Base-by-base conservation (phyloP, 2,329 filamentous ascomycete genomes). In the Ophiostoma perfectum region DNA sequence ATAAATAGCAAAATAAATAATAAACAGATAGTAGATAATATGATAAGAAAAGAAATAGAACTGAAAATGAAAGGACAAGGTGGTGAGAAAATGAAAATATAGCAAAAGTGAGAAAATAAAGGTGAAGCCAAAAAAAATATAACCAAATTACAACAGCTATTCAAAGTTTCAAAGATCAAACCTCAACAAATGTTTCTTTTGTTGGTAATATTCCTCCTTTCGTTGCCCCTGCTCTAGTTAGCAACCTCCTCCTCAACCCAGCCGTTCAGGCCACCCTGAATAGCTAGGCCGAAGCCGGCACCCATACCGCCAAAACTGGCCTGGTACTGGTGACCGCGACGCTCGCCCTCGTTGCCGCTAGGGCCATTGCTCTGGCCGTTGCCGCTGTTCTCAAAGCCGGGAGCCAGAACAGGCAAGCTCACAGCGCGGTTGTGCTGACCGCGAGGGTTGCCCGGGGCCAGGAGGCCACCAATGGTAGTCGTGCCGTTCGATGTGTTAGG, bases 381-480 rank as follows among this genome's bases (percentile, higher is more conserved):
- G 68, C 81, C 82, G 60, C 84, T 84, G 67, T 88, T 88, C 77
- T 88, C 85, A 67, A 87, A 86, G 16, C 84, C 85, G 18, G 86
- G 86, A 0, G 86, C 87, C 67, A 90, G 83, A 5, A 85, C 87
- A 1, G 95, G 95, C 75, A 99, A 81, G 77, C 93, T 97, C 70
- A 97, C 92, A 45, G 95, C 93, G 49, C 95, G 89, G 75, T 87
- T 94, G 78, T 89, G 87, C 71, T 86, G 85, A 44, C 83, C 81
- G 45, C 87, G 83, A 14, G 80, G 77, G 67, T 86, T 88, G 66
- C 86, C 87, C 2, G 91, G 91, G 2, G 91, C 90, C 66, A 95
- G 84, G 49, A 96, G 85, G 7, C 91, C 90, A 60, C 90, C 90
- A 70, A 93, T 89, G 1, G 88, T 91, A 1, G 89, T 88, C 2